A percentile compares a stretch with the other conserved stretches of the same genome.
Conservation (phyloP, 768 basidiomycete genomes). For the Boletales sp. region DNA sequence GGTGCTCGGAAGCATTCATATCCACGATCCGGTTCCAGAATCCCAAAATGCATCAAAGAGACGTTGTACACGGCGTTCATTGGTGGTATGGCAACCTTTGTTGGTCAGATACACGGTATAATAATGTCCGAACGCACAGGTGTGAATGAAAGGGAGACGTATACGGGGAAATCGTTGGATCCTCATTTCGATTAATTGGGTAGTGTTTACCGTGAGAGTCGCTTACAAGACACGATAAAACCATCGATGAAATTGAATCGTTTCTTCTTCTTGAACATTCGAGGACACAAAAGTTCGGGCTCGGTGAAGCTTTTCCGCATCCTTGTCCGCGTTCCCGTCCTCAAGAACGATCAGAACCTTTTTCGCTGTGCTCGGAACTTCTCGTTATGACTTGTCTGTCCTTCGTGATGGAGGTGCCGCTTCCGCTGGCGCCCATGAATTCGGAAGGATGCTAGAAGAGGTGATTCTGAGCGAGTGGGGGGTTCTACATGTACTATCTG, state of each 20-base stretch:
- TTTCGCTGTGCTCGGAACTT: conserved; percentile 30
- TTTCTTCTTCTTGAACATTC: conserved; percentile 50
- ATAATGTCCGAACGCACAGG: too few species aligned
- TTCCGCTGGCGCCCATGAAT: conserved; percentile 71
- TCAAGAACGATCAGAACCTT: conserved; percentile 52
- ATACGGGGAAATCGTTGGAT: too few species aligned
- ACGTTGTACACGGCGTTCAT: neutral
- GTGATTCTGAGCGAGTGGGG: conserved; percentile 24
- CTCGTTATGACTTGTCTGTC: conserved; percentile 45
- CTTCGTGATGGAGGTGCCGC: conserved; percentile 60
- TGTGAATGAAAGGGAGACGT: conserved; percentile 6
- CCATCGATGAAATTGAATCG: neutral
- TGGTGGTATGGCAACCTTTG: neutral
- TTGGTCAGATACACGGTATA: too few species aligned
- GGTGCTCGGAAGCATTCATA: neutral
- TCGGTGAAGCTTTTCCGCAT: conserved; percentile 75
- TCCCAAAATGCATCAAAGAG: neutral
- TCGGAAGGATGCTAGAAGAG: conserved; percentile 35
- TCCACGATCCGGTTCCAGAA: conserved; percentile 8
- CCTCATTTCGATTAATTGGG: too few species aligned
- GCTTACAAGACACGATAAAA: conserved; percentile 32
- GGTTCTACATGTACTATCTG: conserved; percentile 31
- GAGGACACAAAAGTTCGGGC: conserved; percentile 95
- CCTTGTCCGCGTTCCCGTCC: conserved; percentile 95
- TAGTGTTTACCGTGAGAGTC: conserved; percentile 32